Conservation (phyloP, 2,329 filamentous ascomycete genomes). For the Pyricularia sp. region DNA sequence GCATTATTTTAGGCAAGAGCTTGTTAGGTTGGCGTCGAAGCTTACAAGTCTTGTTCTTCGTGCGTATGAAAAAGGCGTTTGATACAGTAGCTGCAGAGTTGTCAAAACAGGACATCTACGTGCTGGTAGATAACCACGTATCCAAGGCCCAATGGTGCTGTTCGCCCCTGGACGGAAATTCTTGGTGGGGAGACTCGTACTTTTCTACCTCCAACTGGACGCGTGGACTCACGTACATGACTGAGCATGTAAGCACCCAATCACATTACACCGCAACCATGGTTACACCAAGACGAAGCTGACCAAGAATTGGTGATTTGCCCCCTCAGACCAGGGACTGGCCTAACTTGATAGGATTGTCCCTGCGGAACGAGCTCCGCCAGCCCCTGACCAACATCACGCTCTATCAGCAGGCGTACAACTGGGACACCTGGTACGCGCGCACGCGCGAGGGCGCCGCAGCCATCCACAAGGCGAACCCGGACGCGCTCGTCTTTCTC, state of each 20-base stretch:
- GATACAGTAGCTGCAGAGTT: constrained; percentile 45
- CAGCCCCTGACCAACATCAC: constrained; percentile 18
- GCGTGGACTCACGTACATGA: constrained; percentile 42
- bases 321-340: constrained; percentile 19
- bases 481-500: constrained; percentile 36
- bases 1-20: constrained; percentile 6
- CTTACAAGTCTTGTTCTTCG: neutral
- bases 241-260: constrained; percentile 28
- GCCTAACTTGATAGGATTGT: constrained; percentile 29
- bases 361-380: constrained; percentile 34
- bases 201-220: constrained; percentile 45
- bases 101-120: constrained; percentile 34
- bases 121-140: constrained; percentile 42
- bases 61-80: constrained; percentile 29
- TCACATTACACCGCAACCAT: neutral
- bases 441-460: constrained; percentile 30
- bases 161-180: constrained; percentile 33
- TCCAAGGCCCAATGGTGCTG: constrained; percentile 41
- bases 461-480: constrained; percentile 33
- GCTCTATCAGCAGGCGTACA: constrained; percentile 24
- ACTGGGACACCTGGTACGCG: constrained; percentile 38
- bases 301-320: neutral
- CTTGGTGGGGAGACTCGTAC: constrained; percentile 42
- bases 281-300: neutral
- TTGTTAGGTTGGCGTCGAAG: neutral